These are phyloP conservation scores for Cladophialophora exuberans DNA, from an alignment of 2,329 filamentous ascomycete genomes.

Conservation along the genomic window DNA sequence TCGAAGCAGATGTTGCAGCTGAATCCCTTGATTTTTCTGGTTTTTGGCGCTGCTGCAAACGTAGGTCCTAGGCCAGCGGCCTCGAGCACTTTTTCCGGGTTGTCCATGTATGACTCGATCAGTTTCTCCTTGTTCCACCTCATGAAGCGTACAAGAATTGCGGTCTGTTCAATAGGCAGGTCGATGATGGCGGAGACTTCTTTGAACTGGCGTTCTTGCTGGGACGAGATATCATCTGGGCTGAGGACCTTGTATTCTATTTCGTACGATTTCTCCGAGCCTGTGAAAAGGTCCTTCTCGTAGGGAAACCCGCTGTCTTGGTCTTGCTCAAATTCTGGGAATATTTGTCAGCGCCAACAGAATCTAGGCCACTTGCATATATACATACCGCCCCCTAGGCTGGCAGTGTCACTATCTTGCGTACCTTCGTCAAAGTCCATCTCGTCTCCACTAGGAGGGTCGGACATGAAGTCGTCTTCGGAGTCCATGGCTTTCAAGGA, in stretches of 20 bases:
- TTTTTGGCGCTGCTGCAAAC: conserved; percentile 64
- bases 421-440: conserved; percentile 68
- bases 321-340: conserved; percentile 60
- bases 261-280: conserved; percentile 75
- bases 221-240: conserved; percentile 77
- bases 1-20: conserved; percentile 96
- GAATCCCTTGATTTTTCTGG: conserved; percentile 75
- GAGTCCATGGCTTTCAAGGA: conserved; percentile 75
- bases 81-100: conserved; percentile 76
- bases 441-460: conserved; percentile 74
- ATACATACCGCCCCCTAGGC: conserved; percentile 30
- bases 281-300: conserved; percentile 71
- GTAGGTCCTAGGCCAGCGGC: conserved; percentile 77
- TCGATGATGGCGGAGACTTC: conserved; percentile 92
- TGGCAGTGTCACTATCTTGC: conserved; percentile 70
- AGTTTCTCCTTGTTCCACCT: conserved; percentile 96
- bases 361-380: background rate
- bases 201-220: conserved; percentile 83
- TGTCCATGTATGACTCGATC: conserved; percentile 96
- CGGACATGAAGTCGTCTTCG: conserved; percentile 90
- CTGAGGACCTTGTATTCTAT: conserved; percentile 81
- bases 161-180: conserved; percentile 83
- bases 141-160: conserved; percentile 84
- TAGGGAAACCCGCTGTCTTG: conserved; percentile 66
- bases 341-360: conserved; percentile 29